phyloP scores from a whole-genome alignment of 352 stramenopile species.

The Phytopythium aichiense region DNA sequence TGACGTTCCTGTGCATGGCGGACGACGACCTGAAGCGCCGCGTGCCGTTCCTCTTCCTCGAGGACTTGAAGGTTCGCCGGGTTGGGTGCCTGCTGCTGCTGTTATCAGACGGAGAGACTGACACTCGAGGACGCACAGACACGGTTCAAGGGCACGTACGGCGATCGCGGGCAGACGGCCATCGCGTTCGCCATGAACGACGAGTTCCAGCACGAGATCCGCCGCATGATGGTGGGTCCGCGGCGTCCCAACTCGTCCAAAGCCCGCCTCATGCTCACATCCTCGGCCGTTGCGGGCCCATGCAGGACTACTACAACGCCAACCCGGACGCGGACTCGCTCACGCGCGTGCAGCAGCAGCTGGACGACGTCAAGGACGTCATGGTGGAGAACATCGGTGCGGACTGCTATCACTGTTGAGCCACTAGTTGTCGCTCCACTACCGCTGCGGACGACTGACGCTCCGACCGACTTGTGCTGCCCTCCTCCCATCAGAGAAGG shows the following conservation, averaged over 20 bases:
- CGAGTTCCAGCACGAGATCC: slow-evolving; percentile 94
- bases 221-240: slow-evolving; percentile 88
- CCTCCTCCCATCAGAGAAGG: slow-evolving; percentile 77
- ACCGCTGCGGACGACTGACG: no score
- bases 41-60: slow-evolving; percentile 97
- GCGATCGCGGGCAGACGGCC: slow-evolving; percentile 75
- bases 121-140: slow-evolving; percentile 14
- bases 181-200: slow-evolving; percentile 99
- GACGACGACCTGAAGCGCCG: slow-evolving; percentile 94
- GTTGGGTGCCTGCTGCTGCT: neutral
- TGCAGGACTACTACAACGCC: slow-evolving; percentile 80
- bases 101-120: neutral
- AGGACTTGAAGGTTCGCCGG: slow-evolving; percentile 91
- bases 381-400: slow-evolving; percentile 98
- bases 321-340: slow-evolving; percentile 92
- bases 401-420: neutral
- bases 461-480: no score
- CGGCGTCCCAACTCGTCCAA: neutral
- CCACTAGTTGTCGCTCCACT: no score
- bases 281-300: neutral
- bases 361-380: slow-evolving; percentile 97
- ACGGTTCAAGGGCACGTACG: slow-evolving; percentile 85
- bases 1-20: slow-evolving; percentile 98
- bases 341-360: slow-evolving; percentile 91
- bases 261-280: neutral